A percentile compares a stretch with the other conserved stretches of the same genome.
Evolutionary conservation across 1,284 basidiomycete genomes (phyloP).

Genomic region (Pisolithus thermaeus): DNA sequence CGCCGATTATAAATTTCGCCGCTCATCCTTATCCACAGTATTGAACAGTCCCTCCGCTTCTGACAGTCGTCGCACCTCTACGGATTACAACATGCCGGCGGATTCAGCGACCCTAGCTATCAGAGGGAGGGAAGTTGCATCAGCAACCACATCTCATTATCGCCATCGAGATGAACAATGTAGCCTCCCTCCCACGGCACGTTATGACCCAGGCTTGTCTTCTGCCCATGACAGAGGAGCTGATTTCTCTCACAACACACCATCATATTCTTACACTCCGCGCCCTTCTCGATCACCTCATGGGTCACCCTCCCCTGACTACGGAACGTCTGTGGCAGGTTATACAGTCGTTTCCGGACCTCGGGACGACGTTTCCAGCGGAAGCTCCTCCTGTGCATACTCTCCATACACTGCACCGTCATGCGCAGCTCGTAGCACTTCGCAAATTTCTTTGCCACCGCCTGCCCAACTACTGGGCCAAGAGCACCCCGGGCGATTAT

Average conservation of each 20-base stretch:
- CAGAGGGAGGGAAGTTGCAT: conserved; percentile 8
- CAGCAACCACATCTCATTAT: conserved; percentile 11
- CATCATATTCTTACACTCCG: conserved; percentile 13
- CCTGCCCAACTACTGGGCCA: conserved; percentile 26
- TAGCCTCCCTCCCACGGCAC: conserved; percentile 1
- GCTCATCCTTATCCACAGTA: conserved; percentile 23
- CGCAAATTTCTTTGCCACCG: conserved; percentile 28
- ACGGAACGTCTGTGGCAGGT: conserved; percentile 12
- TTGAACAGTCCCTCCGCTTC: conserved; percentile 7
- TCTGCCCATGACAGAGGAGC: conserved; percentile 10
- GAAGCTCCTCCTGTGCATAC: conserved; percentile 9
- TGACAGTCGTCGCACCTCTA: conserved; percentile 5
- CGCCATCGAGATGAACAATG: conserved; percentile 15
- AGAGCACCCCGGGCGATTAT: conserved; percentile 26
- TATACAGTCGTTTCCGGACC: conserved; percentile 11
- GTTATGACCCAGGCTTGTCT: background rate
- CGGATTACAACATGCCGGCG: conserved; percentile 3
- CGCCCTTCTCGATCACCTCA: conserved; percentile 15
- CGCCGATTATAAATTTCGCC: conserved; percentile 27
- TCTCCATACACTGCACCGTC: conserved; percentile 4
- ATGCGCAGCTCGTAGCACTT: conserved; percentile 7
- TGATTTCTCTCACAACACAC: conserved; percentile 13
- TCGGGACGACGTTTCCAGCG: conserved; percentile 2
- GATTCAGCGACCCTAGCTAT: background rate
- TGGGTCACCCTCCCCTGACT: conserved; percentile 10